Evolutionary conservation across 164 flowering plant genomes (phyloP).

Genomic region (Sextonia rubra): DNA sequence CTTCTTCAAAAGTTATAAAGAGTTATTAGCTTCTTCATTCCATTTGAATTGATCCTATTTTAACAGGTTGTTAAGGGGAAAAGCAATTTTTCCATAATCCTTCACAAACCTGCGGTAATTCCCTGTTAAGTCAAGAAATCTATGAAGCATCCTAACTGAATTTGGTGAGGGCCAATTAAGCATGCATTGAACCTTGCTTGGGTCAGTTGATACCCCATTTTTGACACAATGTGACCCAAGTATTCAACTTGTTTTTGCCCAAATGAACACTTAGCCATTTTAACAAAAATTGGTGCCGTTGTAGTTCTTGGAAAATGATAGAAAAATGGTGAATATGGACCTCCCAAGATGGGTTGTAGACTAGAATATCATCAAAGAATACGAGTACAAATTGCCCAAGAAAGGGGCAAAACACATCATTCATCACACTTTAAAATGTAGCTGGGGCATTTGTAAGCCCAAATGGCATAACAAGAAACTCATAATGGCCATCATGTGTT

Average conservation of each 20-base stretch:
- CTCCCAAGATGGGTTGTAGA: too few relatives aligned
- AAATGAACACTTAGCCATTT: conserved; percentile 4
- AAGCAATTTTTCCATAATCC: background rate
- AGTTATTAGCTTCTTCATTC: background rate
- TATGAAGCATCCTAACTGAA: background rate
- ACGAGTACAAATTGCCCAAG: background rate
- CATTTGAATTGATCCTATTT: background rate
- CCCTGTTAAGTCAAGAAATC: background rate
- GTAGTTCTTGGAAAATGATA: background rate
- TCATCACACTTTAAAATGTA: background rate
- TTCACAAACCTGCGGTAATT: background rate
- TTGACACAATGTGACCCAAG: background rate
- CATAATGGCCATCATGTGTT: conserved; percentile 1
- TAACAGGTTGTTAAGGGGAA: background rate
- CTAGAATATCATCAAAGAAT: too few relatives aligned
- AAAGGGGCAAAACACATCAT: background rate
- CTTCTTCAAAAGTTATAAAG: background rate
- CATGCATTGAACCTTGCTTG: background rate
- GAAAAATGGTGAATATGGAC: background rate
- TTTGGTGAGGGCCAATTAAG: background rate
- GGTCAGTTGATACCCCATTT: background rate
- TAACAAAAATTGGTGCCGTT: background rate
- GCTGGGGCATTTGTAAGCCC: background rate
- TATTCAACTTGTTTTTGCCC: background rate
- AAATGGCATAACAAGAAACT: conserved; percentile 2